Evolutionary conservation across 2,329 filamentous ascomycete species (phyloP), one percentile per base, ranked within the genome.

Genomic region (Claviceps lovelessii): DNA sequence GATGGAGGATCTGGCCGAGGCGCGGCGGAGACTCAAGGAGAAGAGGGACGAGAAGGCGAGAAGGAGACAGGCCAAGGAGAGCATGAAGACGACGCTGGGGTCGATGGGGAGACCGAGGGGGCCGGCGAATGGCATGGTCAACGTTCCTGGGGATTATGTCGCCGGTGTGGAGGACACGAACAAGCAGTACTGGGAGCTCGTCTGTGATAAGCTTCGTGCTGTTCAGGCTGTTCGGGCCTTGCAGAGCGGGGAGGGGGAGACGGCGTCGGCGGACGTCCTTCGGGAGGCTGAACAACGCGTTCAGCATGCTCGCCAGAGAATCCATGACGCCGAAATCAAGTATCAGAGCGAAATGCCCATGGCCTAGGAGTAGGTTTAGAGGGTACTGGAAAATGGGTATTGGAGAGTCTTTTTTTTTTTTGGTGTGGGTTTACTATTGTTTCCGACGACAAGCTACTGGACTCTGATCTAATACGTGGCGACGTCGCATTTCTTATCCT

Each of bases 161-260:
- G 64, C 67, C 13, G 55, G 66, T 2, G 67, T 62, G 2, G 60
- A 58, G 2, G 60, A 58, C 17, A 61, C 61, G n/a, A 61, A 61
- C 54, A 69, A 65, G 51, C 62, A 63, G 56, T 72, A 71, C 57
- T 72, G 69, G 69, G 67, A 72, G 56, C 61, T 72, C 15, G 65
- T 72, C 6, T 72, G 69, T 58, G 71, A 70, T 47, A 73, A 72
- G 60, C 58, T 73, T 17, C 64, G 66, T n/a, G 70, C 70, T 10
- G 65, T 70, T 0, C 71, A 73, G 58, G 61, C 63, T 17, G 62
- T 67, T 29, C 63, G 65, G n/a, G 64, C 70, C 19, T 52, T 69
- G 33, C 59, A 62, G 53, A 63, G 31, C 10, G 35, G 9, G 19
- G 63, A 64, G 4, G 31, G 13, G 15, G 58, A 62, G 5, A 56